Base-by-base conservation (phyloP, 2,329 filamentous ascomycete genomes). In the Talaromyces sp. region DNA sequence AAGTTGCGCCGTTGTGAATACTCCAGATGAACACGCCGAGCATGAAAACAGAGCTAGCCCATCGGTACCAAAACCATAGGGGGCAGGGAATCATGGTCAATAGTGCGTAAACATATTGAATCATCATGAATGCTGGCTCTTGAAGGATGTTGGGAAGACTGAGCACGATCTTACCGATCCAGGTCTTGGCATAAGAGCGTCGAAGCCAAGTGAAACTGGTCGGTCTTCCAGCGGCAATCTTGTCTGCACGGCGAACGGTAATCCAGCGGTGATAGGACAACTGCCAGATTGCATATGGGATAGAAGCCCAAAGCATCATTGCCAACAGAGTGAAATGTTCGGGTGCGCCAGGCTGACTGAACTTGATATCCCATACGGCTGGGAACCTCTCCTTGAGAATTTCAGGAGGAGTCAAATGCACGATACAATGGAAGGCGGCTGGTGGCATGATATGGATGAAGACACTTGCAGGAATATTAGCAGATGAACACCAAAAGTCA, bases 401-500 rank as follows among this genome's bases (percentile, higher is more conserved):
- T 25, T 88, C 86, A 1, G 86, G 78, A 0, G 90, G 79, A 13
- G 93, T 83, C 22, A 98, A 83, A 76, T 99, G 95, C 17, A 97
- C 91, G 15, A 99, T 84, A 74, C 92, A 96, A 78, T 99, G 95
- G 13, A 99, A 85, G 1, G 93, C 92, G 5, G 91, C 94, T 70
- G 93, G 97, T 0, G 95, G 95, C 94, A 99, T 99, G 73, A 99
- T 96, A 78, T 99, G 95, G 71, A 99, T 97, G 81, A 99, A 99
- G n/a, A 99, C 85, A 76, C 88, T 90, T 67, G 34, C 11, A 34
- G 38, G 5, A 27, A 10, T 2, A 13, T 38, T 59, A 59, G 36
- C 15, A 5, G 13, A n/a, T 51, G 19, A n/a, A n/a, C n/a, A 5
- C 36, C 5, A 22, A 22, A 53, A 36, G 61, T 25, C 25, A 38